Percentiles rank a stretch among this genome's conserved stretches.
Conservation (phyloP, 202 grass and related monocot species). For the Saccharum hybrid region DNA sequence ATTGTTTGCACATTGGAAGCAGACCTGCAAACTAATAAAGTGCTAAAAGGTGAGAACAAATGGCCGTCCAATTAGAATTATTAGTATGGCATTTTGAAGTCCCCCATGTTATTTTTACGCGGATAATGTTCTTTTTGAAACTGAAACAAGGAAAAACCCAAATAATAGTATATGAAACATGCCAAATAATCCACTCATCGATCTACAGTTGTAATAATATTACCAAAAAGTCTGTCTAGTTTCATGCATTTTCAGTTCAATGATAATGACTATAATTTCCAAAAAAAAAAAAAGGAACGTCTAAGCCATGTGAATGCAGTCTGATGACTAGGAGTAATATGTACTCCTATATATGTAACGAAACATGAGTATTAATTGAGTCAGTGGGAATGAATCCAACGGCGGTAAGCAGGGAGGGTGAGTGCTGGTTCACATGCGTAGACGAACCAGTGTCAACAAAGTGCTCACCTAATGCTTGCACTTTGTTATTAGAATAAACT, state of each 20-base stretch:
- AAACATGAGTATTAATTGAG: neutral
- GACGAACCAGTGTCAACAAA: constrained; percentile 17
- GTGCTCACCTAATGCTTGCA: neutral
- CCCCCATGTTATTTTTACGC: neutral
- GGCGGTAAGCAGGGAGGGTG: neutral
- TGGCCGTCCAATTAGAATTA: neutral
- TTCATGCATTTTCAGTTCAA: neutral
- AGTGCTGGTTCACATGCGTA: neutral
- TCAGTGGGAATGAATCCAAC: neutral
- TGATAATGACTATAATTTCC: neutral
- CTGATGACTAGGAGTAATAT: neutral
- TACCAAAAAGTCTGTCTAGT: neutral
- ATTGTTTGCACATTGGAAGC: neutral
- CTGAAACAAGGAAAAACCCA: neutral
- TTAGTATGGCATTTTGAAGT: neutral
- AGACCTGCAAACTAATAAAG: neutral
- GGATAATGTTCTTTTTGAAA: neutral
- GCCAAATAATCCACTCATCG: too few relatives aligned
- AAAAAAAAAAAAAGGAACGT: neutral
- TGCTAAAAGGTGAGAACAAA: neutral
- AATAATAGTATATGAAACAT: too few relatives aligned
- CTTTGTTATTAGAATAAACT: neutral
- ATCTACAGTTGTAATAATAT: too few relatives aligned
- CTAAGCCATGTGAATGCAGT: neutral
- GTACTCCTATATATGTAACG: neutral